phyloP scores from a whole-genome alignment of 2,329 filamentous ascomycete genomes.

The Trichoderma sp. region DNA sequence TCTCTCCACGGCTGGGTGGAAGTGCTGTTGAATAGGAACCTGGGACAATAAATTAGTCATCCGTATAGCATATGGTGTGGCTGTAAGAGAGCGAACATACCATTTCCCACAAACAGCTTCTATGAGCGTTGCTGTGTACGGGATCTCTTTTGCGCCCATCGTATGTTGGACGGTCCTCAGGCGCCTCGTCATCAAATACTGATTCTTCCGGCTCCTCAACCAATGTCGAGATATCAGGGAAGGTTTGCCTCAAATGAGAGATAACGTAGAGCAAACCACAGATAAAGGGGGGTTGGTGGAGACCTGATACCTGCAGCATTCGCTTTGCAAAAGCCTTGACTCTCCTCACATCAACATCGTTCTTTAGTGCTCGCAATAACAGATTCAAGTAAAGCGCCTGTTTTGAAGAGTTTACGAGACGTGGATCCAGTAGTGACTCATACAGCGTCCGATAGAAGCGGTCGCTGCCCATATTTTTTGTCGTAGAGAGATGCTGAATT shows the following conservation, averaged over 20 bases:
- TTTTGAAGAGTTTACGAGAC: conserved; percentile 87
- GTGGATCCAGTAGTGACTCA: conserved; percentile 88
- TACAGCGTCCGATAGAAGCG: conserved; percentile 95
- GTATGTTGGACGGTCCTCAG: conserved; percentile 54
- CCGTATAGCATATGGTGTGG: neutral
- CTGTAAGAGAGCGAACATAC: conserved; percentile 46
- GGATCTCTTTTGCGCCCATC: conserved; percentile 91
- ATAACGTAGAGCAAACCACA: conserved; percentile 92
- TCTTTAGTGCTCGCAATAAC: conserved; percentile 82
- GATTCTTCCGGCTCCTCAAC: conserved; percentile 77
- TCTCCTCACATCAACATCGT: conserved; percentile 84
- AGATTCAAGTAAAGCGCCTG: conserved; percentile 94
- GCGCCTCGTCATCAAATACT: conserved; percentile 65
- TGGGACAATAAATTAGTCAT: conserved; percentile 30
- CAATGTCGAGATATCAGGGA: conserved; percentile 77
- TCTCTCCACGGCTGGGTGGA: conserved; percentile 88
- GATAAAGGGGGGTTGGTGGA: conserved; percentile 91
- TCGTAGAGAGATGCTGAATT: conserved; percentile 85
- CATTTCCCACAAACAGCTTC: conserved; percentile 91
- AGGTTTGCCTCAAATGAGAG: conserved; percentile 74
- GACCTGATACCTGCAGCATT: conserved; percentile 79
- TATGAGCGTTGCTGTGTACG: conserved; percentile 88
- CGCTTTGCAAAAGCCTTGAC: conserved; percentile 97
- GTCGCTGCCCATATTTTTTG: conserved; percentile 80
- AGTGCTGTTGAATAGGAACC: conserved; percentile 62